phyloP scores from a whole-genome alignment of 441 rosid genomes.

The Macaranga tanarius region DNA sequence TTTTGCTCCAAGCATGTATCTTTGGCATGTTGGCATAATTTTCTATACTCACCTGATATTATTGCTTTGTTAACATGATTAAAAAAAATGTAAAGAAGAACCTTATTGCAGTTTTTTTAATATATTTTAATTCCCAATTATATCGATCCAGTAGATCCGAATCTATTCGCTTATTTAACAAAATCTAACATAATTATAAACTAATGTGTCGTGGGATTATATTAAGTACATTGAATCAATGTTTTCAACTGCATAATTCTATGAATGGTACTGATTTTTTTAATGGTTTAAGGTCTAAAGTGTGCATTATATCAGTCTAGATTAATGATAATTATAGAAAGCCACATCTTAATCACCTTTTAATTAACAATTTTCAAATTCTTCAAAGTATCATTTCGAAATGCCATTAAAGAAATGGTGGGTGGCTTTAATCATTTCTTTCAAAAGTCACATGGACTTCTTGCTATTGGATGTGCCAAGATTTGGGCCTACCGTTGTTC shows the following conservation, averaged over 20 bases:
- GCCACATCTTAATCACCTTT: not conserved
- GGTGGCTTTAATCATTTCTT: not conserved
- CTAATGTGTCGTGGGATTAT: not conserved
- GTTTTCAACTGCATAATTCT: not conserved
- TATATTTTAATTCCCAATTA: no score
- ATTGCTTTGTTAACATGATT: no score
- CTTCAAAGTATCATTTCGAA: not conserved
- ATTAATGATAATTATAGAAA: not conserved
- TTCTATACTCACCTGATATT: no score
- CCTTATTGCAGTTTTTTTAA: no score
- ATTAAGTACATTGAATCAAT: conserved; percentile 16
- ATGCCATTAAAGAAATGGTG: not conserved
- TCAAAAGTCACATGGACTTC: not conserved
- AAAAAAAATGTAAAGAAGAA: no score
- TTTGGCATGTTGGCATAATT: no score
- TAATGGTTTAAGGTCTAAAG: no score
- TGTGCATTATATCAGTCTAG: no score
- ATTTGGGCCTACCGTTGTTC: no score
- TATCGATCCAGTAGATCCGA: no score
- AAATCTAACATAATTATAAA: not conserved
- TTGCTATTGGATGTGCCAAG: no score
- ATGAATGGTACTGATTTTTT: not conserved
- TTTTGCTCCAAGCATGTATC: no score
- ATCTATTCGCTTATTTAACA: not conserved
- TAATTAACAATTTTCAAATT: not conserved